Evolutionary conservation across 2,329 filamentous ascomycete genomes (phyloP).

Genomic region (Pyrenochaeta sp.): DNA sequence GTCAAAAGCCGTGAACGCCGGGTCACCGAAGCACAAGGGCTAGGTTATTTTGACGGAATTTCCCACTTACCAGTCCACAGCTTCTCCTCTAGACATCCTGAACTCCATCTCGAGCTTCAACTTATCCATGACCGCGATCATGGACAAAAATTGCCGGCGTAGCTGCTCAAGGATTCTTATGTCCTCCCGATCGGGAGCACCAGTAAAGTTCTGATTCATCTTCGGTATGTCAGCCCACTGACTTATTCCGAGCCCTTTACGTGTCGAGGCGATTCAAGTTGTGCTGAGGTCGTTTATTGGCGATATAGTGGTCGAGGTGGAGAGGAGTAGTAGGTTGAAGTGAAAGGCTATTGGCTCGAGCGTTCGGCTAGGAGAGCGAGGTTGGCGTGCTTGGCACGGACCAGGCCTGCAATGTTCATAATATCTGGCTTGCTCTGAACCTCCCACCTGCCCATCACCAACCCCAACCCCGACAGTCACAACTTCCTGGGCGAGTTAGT

Average conservation of each 20-base stretch:
- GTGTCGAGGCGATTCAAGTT: not conserved
- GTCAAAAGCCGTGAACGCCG: constrained; percentile 36
- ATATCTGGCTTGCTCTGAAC: no score
- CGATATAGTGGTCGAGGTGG: constrained; percentile 2
- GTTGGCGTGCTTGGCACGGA: constrained; percentile 11
- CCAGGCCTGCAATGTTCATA: no score
- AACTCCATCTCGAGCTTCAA: constrained; percentile 30
- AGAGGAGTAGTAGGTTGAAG: constrained; percentile 1
- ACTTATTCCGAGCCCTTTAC: no score
- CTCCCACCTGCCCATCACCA: no score
- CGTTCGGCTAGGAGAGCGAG: not conserved
- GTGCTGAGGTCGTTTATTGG: not conserved
- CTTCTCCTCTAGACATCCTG: constrained; percentile 20
- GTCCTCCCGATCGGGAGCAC: constrained; percentile 31
- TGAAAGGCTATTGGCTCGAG: constrained; percentile 14
- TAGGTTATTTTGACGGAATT: constrained; percentile 67
- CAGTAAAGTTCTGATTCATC: constrained; percentile 37
- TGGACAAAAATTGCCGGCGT: constrained; percentile 32
- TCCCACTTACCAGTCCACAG: constrained; percentile 30
- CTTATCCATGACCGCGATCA: constrained; percentile 33
- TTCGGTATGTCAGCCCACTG: no score
- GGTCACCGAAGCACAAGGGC: constrained; percentile 37
- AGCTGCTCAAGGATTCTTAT: constrained; percentile 28
- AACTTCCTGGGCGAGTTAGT: no score
- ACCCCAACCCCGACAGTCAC: no score